Percentiles rank a stretch among this genome's conserved stretches.
These are phyloP conservation scores for Tillandsia fasciculata DNA, from an alignment of 176 grass and related monocot species.

Conservation along the genomic window DNA sequence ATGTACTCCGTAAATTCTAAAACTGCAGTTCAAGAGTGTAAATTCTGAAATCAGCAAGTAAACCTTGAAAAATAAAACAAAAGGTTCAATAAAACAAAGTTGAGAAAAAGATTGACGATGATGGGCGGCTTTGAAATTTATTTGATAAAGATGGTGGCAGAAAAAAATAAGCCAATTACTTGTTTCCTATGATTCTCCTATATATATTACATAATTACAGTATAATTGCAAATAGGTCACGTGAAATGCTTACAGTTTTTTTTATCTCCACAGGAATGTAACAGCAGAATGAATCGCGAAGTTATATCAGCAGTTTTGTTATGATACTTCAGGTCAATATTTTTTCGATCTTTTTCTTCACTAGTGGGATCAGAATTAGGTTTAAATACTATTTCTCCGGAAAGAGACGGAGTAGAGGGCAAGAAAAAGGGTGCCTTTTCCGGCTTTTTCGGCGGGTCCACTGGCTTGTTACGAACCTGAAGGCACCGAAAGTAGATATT, in stretches of 20 bases:
- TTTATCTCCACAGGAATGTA: slow-evolving; percentile 56
- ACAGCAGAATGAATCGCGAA: slow-evolving; percentile 53
- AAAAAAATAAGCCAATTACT: not conserved
- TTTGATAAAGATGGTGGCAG: not conserved
- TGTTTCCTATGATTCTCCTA: not conserved
- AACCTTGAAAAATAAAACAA: not conserved
- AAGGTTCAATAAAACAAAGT: not conserved
- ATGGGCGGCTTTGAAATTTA: not conserved
- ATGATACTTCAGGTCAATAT: slow-evolving; percentile 18
- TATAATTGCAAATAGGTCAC: not conserved
- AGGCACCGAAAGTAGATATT: slow-evolving; percentile 4
- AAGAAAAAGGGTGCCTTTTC: slow-evolving; percentile 98
- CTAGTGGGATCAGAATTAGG: slow-evolving; percentile 18
- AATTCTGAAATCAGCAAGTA: slow-evolving; percentile 1
- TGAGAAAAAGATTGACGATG: not conserved
- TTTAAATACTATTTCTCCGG: slow-evolving; percentile 74
- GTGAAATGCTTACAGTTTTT: slow-evolving; percentile 38
- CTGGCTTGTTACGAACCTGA: slow-evolving; percentile 88
- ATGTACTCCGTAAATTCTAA: slow-evolving; percentile 69
- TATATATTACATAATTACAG: not conserved
- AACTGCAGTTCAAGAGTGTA: slow-evolving; percentile 42
- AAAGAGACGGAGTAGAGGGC: slow-evolving; percentile 82
- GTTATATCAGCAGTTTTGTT: slow-evolving; percentile 52
- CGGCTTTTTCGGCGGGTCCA: slow-evolving; percentile 94
- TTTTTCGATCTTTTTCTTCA: slow-evolving; percentile 47